Percentiles rank a stretch among this genome's conserved stretches.
phyloP scores from a whole-genome alignment of 2,329 filamentous ascomycete species.

The Cordyceps cateniannulata region DNA sequence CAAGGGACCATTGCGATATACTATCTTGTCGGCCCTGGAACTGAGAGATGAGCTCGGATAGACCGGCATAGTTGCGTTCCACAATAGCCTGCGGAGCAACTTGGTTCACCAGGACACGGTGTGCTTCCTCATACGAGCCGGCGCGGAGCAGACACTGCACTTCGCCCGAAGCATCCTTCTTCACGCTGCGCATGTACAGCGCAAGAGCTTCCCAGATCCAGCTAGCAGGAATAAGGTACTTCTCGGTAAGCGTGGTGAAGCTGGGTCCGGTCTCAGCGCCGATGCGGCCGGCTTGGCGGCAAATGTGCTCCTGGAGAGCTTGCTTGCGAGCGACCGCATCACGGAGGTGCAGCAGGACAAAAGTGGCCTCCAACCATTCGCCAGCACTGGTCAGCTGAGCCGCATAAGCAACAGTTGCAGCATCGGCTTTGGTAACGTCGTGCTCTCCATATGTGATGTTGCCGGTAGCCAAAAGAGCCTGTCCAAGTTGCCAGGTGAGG shows the following conservation, averaged over 20 bases:
- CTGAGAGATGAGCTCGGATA: conserved; percentile 63
- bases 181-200: conserved; percentile 68
- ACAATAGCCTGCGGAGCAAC: conserved; percentile 81
- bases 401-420: conserved; percentile 59
- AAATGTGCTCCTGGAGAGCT: conserved; percentile 66
- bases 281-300: conserved; percentile 63
- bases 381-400: conserved; percentile 56
- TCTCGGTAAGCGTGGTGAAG: conserved; percentile 54
- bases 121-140: conserved; percentile 70
- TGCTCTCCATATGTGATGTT: conserved; percentile 47
- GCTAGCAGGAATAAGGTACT: conserved; percentile 61
- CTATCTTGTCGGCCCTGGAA: conserved; percentile 58
- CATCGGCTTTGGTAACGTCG: conserved; percentile 56
- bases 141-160: conserved; percentile 77
- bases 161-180: conserved; percentile 62
- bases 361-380: conserved; percentile 65
- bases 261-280: conserved; percentile 48
- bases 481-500: conserved; percentile 78
- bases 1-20: conserved; percentile 68
- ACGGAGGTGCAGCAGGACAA: conserved; percentile 72
- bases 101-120: conserved; percentile 70
- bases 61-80: conserved; percentile 66
- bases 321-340: conserved; percentile 55
- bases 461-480: conserved; percentile 50
- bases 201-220: conserved; percentile 91